phyloP scores from a whole-genome alignment of 805 yeast species.

The Saccharomyces kudriavzevii region DNA sequence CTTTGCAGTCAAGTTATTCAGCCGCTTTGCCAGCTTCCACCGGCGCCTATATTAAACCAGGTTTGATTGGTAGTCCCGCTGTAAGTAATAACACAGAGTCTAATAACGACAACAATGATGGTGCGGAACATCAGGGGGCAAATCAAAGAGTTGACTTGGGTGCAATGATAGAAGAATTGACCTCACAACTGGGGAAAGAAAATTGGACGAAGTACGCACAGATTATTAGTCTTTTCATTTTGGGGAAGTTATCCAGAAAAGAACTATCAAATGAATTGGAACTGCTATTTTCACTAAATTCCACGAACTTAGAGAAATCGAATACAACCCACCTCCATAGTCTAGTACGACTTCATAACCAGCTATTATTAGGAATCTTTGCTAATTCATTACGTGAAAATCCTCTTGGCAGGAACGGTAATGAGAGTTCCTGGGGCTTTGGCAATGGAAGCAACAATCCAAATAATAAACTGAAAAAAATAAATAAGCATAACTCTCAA shows the following conservation, averaged over 20 bases:
- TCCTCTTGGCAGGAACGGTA: conserved; percentile 60
- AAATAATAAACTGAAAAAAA: conserved; percentile 35
- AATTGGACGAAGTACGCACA: conserved; percentile 82
- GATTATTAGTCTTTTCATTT: conserved; percentile 62
- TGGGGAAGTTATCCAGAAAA: conserved; percentile 68
- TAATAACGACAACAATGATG: background rate
- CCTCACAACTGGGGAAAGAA: conserved; percentile 58
- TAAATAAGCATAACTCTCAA: conserved; percentile 51
- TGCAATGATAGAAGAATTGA: conserved; percentile 61
- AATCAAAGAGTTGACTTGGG: conserved; percentile 51
- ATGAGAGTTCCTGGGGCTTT: conserved; percentile 46
- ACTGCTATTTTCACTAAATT: conserved; percentile 36
- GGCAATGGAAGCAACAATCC: conserved; percentile 39
- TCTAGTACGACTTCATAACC: conserved; percentile 56
- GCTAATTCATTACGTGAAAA: conserved; percentile 78
- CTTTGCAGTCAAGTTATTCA: background rate
- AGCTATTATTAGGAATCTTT: conserved; percentile 67
- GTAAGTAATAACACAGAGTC: background rate
- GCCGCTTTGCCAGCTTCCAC: background rate
- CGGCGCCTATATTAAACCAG: background rate
- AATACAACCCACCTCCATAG: conserved; percentile 6
- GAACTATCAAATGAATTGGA: conserved; percentile 59
- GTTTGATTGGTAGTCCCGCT: background rate
- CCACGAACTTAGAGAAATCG: background rate
- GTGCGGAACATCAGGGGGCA: background rate